Conservation (phyloP, 495 filamentous ascomycete species). For the Penicillium pancosmium region DNA sequence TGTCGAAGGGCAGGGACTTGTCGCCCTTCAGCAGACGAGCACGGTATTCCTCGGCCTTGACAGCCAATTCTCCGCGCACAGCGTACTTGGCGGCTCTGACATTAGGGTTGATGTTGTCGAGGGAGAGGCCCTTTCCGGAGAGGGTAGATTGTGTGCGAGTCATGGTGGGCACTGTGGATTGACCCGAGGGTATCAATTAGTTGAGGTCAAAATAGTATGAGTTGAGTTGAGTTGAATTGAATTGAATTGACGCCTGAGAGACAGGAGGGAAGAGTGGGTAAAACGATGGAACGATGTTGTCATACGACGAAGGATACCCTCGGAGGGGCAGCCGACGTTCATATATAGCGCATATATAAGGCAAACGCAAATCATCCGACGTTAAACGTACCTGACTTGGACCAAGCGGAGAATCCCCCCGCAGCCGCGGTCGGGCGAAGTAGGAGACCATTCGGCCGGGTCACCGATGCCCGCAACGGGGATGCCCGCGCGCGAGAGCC, state of each 20-base stretch:
- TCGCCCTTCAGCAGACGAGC: conserved; percentile 63
- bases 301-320: conserved; percentile 12
- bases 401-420: conserved; percentile 29
- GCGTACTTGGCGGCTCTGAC: conserved; percentile 89
- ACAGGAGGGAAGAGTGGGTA: conserved; percentile 2
- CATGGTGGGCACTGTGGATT: conserved; percentile 30
- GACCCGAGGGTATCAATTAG: conserved; percentile 24
- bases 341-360: conserved; percentile 20
- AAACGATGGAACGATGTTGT: conserved; percentile 6
- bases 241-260: conserved; percentile 6
- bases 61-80: conserved; percentile 92
- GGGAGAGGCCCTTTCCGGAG: conserved; percentile 61
- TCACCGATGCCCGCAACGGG: conserved; percentile 36
- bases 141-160: conserved; percentile 34
- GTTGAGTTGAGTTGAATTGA: neutral
- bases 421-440: conserved; percentile 31
- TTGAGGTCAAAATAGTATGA: conserved; percentile 22
- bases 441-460: conserved; percentile 42
- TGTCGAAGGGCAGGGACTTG: conserved; percentile 76
- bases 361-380: conserved; percentile 16
- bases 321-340: conserved; percentile 9
- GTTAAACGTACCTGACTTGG: conserved; percentile 31
- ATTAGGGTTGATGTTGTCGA: conserved; percentile 90
- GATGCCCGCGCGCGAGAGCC: conserved; percentile 38
- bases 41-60: conserved; percentile 86